Base-by-base conservation (phyloP, 176 grass and related monocot species). In the Lolium perenne region DNA sequence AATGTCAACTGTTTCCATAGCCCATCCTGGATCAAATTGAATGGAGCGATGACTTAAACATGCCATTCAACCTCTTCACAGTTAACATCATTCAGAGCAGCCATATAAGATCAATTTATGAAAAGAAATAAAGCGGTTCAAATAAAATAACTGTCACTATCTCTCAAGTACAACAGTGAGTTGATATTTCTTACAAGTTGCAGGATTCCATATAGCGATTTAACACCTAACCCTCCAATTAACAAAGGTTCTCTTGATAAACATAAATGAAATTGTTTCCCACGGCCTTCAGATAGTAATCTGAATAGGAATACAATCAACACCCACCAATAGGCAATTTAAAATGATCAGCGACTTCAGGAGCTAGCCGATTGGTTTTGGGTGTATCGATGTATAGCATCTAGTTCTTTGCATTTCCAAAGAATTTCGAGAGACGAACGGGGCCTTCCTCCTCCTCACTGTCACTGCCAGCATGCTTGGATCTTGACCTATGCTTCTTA, bases 361-460 rank as follows among this genome's bases (percentile, higher is more conserved):
- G 55, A 62, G 45, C 45, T 72, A 63, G 43, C 55, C 40, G 79
- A 79, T 73, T 29, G 78, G 41, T 69, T 8, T 23, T 22, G 59
- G 78, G 46, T 1, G 0, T 55, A 20, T 20, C 2, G 3, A 64
- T 79, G 46, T 49, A 71, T 49, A 71, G 13, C 64, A 88, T 78
- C 82, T 92, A 95, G 25, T 89, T 84, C 86, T 94, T 93, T 80
- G 71, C 71, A 77, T 71, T 86, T 46, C 92, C 94, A 47, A 99
- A 99, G 74, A 94, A 99, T 65, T 94, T 99, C 5, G 97, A 99
- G 41, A 99, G 94, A 18, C 49, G 88, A 23, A 99, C 90, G 5
- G 94, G 94, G 5, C 97, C 92, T 25, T 64, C 84, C 13, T 83
- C 86, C 77, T 93, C 86, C 77, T 93, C 88, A 17, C 66, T 71